Evolutionary conservation across 2,329 filamentous ascomycete genomes (phyloP).

Genomic region (Claviceps sp.): DNA sequence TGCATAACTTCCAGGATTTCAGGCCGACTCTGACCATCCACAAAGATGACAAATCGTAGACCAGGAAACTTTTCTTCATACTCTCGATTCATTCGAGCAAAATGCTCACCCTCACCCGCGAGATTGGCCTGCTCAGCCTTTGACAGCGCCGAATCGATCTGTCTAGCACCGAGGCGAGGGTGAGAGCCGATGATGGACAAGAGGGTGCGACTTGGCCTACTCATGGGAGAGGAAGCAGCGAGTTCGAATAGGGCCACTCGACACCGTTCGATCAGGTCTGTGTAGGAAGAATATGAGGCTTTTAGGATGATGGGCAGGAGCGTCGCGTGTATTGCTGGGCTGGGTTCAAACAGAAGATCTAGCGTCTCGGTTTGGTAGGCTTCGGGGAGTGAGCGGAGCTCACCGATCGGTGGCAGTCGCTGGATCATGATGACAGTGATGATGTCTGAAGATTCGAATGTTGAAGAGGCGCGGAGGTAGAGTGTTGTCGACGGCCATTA

Average conservation of each 20-base stretch:
- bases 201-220: conserved; percentile 39
- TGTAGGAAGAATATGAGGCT: conserved; percentile 50
- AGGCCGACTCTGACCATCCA: conserved; percentile 63
- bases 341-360: conserved; percentile 77
- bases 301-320: conserved; percentile 51
- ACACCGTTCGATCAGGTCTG: conserved; percentile 53
- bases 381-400: conserved; percentile 42
- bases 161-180: conserved; percentile 69
- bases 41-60: conserved; percentile 80
- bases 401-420: conserved; percentile 41
- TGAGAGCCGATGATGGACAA: conserved; percentile 67
- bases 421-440: conserved; percentile 9
- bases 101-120: conserved; percentile 44
- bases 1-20: conserved; percentile 76
- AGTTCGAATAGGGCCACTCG: conserved; percentile 49
- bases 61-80: conserved; percentile 77
- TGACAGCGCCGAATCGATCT: conserved; percentile 70
- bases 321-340: conserved; percentile 57
- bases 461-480: neutral
- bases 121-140: conserved; percentile 71
- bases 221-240: conserved; percentile 31
- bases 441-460: neutral
- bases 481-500: neutral
- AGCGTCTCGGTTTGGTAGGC: conserved; percentile 44
- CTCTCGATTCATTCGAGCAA: conserved; percentile 55